phyloP scores from a whole-genome alignment of 1,284 basidiomycete genomes.

The Irpex sp. region DNA sequence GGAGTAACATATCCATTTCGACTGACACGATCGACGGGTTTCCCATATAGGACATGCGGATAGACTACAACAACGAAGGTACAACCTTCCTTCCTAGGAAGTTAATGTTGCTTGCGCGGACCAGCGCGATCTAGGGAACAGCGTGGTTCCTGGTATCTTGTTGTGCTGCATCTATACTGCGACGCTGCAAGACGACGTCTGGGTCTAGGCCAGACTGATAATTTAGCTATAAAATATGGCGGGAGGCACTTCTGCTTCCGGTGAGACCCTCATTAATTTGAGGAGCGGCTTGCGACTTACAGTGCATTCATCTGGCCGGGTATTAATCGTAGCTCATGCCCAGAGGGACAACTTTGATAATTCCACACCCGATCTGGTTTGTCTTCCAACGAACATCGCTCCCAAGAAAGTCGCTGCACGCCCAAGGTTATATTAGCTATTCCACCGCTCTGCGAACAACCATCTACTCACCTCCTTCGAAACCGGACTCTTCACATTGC shows the following conservation, averaged over 20 bases:
- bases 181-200: not conserved
- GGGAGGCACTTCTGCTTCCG: conserved; percentile 5
- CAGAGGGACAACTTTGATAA: conserved; percentile 44
- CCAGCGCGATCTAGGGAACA: not conserved
- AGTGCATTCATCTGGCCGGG: not conserved
- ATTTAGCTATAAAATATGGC: not conserved
- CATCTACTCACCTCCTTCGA: conserved; percentile 33
- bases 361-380: conserved; percentile 30
- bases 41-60: not conserved
- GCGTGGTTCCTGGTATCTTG: not conserved
- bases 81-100: not conserved
- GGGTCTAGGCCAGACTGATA: not conserved
- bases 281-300: not conserved
- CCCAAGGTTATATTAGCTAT: not conserved
- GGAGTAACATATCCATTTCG: conserved; percentile 1
- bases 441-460: not conserved
- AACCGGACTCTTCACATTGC: conserved; percentile 34
- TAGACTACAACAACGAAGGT: not conserved
- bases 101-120: not conserved
- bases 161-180: not conserved
- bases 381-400: conserved; percentile 41
- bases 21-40: not conserved
- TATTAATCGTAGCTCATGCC: conserved; percentile 28
- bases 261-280: not conserved
- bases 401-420: conserved; percentile 41